phyloP scores from a whole-genome alignment of 2,329 filamentous ascomycete genomes.

The Neonectria punicea region DNA sequence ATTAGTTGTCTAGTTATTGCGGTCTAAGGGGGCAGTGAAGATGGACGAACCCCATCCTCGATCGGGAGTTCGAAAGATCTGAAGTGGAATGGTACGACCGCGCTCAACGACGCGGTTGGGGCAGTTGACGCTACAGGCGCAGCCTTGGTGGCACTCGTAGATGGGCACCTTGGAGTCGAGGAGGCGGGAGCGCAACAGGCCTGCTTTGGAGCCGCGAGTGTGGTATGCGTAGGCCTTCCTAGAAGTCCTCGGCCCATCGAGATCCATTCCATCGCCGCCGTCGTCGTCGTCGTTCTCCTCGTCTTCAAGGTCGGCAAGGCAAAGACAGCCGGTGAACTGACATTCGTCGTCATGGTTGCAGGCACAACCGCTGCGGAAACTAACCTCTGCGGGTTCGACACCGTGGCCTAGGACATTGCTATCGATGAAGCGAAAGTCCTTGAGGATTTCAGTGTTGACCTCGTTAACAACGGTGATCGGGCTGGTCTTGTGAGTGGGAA shows the following conservation, averaged over 20 bases:
- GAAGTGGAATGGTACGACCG: slow-evolving; percentile 74
- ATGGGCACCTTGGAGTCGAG: slow-evolving; percentile 70
- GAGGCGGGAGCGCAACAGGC: slow-evolving; percentile 62
- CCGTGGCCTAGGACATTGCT: slow-evolving; percentile 67
- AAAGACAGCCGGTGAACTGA: slow-evolving; percentile 74
- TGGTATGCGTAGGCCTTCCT: slow-evolving; percentile 71
- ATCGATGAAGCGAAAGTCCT: slow-evolving; percentile 76
- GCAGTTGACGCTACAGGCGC: slow-evolving; percentile 71
- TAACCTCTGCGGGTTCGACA: slow-evolving; percentile 68
- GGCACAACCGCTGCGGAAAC: slow-evolving; percentile 75
- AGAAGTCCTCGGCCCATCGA: slow-evolving; percentile 36
- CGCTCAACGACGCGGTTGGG: slow-evolving; percentile 82
- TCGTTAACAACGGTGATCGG: slow-evolving; percentile 74
- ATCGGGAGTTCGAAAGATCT: slow-evolving; percentile 79
- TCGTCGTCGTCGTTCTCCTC: slow-evolving; percentile 60
- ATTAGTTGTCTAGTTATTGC: neutral
- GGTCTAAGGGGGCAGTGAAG: neutral
- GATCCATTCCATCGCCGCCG: slow-evolving; percentile 43
- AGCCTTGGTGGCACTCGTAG: slow-evolving; percentile 83
- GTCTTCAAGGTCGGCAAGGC: slow-evolving; percentile 71
- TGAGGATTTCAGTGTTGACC: slow-evolving; percentile 65
- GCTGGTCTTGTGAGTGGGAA: slow-evolving; percentile 58
- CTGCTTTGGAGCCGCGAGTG: slow-evolving; percentile 61
- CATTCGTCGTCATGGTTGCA: slow-evolving; percentile 73
- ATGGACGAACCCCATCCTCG: slow-evolving; percentile 76